A percentile compares a stretch with the other conserved stretches of the same genome.
phyloP scores from a whole-genome alignment of 192 early-diverging fungal genomes.

The Coemansia sp. region DNA sequence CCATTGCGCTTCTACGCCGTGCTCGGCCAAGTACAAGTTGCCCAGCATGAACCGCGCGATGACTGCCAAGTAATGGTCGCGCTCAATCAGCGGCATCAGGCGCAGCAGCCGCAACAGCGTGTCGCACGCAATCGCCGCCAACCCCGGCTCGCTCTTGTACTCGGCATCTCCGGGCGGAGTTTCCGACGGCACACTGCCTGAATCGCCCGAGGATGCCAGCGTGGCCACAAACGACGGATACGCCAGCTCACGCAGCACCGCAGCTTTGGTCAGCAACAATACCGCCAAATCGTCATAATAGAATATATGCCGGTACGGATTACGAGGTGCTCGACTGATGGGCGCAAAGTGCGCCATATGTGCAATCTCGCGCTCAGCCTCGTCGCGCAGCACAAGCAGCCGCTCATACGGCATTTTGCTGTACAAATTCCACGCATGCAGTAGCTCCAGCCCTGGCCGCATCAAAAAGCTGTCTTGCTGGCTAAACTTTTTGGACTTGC shows the following conservation, averaged over 20 bases:
- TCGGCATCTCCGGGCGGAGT: neutral
- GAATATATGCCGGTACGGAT: conserved; percentile 42
- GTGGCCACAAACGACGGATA: conserved; percentile 39
- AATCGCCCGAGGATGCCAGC: neutral
- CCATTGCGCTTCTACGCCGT: conserved; percentile 22
- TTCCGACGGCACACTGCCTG: neutral
- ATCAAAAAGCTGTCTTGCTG: conserved; percentile 67
- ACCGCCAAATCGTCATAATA: conserved; percentile 81
- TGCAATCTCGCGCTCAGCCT: conserved; percentile 53
- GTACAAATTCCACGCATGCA: conserved; percentile 70
- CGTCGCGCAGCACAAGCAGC: conserved; percentile 44
- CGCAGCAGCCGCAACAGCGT: conserved; percentile 52
- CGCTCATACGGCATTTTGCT: conserved; percentile 64
- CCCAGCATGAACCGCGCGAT: conserved; percentile 61
- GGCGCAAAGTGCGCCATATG: conserved; percentile 36
- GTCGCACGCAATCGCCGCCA: conserved; percentile 16
- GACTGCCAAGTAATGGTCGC: conserved; percentile 65
- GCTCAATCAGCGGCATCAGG: conserved; percentile 57
- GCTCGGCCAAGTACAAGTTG: conserved; percentile 53
- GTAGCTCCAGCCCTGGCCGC: conserved; percentile 75
- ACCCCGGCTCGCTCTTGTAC: neutral
- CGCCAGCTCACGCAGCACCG: conserved; percentile 64
- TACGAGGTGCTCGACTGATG: conserved; percentile 27
- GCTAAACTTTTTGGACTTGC: conserved; percentile 76
- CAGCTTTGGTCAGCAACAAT: conserved; percentile 65